Conservation (phyloP, 2,329 filamentous ascomycete genomes). For the Ustulina deusta region DNA sequence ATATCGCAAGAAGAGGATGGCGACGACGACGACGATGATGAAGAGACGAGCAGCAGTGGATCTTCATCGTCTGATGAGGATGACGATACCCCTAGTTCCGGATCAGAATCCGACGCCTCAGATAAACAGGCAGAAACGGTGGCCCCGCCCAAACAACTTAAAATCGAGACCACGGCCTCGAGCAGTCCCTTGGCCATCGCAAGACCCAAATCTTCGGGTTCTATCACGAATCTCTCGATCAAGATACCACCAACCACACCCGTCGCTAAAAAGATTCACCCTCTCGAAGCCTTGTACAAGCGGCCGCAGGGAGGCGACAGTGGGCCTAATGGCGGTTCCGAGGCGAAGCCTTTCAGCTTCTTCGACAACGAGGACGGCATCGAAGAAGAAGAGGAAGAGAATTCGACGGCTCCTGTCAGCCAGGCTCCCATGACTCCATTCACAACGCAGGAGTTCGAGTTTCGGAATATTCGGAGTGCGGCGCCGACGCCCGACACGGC, state of each 20-base stretch:
- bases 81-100: slow-evolving; percentile 41
- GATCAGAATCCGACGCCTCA: slow-evolving; percentile 46
- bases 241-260: slow-evolving; percentile 64
- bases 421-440: slow-evolving; percentile 82
- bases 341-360: slow-evolving; percentile 79
- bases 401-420: slow-evolving; percentile 34
- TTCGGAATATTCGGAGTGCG: slow-evolving; percentile 81
- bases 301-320: slow-evolving; percentile 63
- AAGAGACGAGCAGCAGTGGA: slow-evolving; percentile 57
- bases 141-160: slow-evolving; percentile 39
- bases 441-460: slow-evolving; percentile 81
- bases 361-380: slow-evolving; percentile 70
- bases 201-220: slow-evolving; percentile 64
- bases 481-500: slow-evolving; percentile 96
- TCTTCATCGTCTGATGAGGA: slow-evolving; percentile 50
- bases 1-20: slow-evolving; percentile 36
- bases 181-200: slow-evolving; percentile 33
- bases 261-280: slow-evolving; percentile 72
- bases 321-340: slow-evolving; percentile 52
- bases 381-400: slow-evolving; percentile 56
- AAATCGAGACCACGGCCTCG: slow-evolving; percentile 38
- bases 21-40: slow-evolving; percentile 50
- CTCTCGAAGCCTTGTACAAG: slow-evolving; percentile 94
- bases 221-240: slow-evolving; percentile 65
- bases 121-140: slow-evolving; percentile 41